phyloP scores from a whole-genome alignment of 768 basidiomycete genomes.

The Macrolepiota fuliginosa region DNA sequence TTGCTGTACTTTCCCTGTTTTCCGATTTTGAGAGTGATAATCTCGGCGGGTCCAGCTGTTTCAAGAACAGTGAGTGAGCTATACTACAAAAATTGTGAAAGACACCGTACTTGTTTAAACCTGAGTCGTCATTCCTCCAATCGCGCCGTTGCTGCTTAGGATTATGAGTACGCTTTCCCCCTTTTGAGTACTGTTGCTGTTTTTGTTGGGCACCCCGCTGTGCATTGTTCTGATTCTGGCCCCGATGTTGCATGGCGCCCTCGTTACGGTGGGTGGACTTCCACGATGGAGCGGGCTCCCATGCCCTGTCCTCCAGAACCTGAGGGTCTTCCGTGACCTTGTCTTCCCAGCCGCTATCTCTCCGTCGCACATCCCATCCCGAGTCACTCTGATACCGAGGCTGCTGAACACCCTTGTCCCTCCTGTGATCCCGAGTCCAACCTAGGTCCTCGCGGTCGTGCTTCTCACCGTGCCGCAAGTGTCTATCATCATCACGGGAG shows the following conservation, averaged over 20 bases:
- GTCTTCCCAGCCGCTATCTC: slow-evolving; percentile 38
- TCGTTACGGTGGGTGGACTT: slow-evolving; percentile 33
- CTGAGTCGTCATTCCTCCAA: slow-evolving; percentile 61
- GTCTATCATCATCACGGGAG: slow-evolving; percentile 30
- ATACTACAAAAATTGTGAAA: slow-evolving; percentile 5
- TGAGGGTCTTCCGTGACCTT: slow-evolving; percentile 21
- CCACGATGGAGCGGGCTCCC: slow-evolving; percentile 76
- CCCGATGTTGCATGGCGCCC: neutral
- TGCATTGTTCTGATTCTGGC: slow-evolving; percentile 23
- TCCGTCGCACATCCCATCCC: slow-evolving; percentile 54
- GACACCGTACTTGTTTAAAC: slow-evolving; percentile 66
- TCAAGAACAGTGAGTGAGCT: slow-evolving; percentile 10
- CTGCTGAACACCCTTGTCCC: slow-evolving; percentile 34
- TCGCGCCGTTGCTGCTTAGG: slow-evolving; percentile 42
- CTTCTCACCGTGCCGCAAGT: slow-evolving; percentile 27
- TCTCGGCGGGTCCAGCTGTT: slow-evolving; percentile 70
- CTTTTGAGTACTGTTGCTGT: slow-evolving; percentile 37
- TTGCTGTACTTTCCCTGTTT: slow-evolving; percentile 34
- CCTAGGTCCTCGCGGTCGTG: slow-evolving; percentile 31
- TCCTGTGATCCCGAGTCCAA: slow-evolving; percentile 37
- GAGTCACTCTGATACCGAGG: slow-evolving; percentile 40
- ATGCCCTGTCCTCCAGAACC: slow-evolving; percentile 52
- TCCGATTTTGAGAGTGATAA: slow-evolving; percentile 30
- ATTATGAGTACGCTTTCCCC: slow-evolving; percentile 32
- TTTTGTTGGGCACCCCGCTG: slow-evolving; percentile 24